Evolutionary conservation across 139 green algal species (phyloP).

Genomic region (Micromonas commoda): DNA sequence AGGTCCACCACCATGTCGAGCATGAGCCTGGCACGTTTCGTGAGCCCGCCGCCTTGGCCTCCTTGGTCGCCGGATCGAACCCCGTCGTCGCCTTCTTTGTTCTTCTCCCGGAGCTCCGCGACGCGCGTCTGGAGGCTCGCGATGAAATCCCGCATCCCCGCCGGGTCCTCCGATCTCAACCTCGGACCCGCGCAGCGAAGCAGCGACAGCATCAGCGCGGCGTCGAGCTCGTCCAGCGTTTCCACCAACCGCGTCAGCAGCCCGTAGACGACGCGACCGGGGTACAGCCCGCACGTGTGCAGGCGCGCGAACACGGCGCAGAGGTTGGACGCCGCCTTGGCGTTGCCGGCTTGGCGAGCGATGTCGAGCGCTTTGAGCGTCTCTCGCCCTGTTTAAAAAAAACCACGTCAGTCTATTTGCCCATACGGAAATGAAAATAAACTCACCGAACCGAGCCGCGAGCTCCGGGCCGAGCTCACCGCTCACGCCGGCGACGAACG

Average conservation of each 20-base stretch:
- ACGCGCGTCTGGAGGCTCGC: conserved; percentile 8
- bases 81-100: not conserved
- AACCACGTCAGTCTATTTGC: no score
- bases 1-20: conserved; percentile 30
- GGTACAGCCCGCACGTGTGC: not conserved
- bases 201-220: conserved; percentile 10
- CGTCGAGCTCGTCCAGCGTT: conserved; percentile 7
- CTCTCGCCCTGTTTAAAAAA: no score
- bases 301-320: conserved; percentile 14
- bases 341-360: not conserved
- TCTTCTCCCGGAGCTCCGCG: not conserved
- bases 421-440: no score
- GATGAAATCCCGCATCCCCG: conserved; percentile 29
- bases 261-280: not conserved
- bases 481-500: not conserved
- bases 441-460: conserved; percentile 7
- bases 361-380: not conserved
- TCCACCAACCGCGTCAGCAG: conserved; percentile 9
- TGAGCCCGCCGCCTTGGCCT: not conserved
- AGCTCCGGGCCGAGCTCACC: not conserved
- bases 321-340: conserved; percentile 16
- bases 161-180: conserved; percentile 20
- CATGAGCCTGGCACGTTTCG: conserved; percentile 16
- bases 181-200: conserved; percentile 2
- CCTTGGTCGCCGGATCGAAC: not conserved